Percentiles rank a stretch among this genome's conserved stretches.
Conservation (phyloP, 2,329 filamentous ascomycete genomes). For the Pyricularia grisea region DNA sequence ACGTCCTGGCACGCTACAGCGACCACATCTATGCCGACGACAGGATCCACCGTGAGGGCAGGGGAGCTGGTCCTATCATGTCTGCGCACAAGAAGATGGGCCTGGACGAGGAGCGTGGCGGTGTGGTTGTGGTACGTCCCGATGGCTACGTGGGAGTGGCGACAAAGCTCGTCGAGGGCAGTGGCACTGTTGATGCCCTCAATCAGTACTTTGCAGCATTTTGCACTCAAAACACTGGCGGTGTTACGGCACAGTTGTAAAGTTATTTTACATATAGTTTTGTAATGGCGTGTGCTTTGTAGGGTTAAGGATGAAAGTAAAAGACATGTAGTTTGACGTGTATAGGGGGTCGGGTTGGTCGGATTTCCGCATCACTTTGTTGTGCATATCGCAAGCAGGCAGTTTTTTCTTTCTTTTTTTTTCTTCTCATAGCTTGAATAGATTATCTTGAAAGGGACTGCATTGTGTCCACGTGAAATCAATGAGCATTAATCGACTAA, state of each 20-base stretch:
- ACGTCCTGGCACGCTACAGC: conserved; percentile 62
- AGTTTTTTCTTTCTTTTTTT: neutral
- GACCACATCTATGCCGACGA: conserved; percentile 86
- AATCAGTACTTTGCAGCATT: conserved; percentile 76
- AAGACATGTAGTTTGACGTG: neutral
- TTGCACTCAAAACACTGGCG: conserved; percentile 48
- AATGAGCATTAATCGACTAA: neutral
- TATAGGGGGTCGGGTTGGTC: neutral
- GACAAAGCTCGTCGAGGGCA: conserved; percentile 63
- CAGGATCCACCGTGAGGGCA: conserved; percentile 51
- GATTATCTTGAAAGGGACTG: neutral
- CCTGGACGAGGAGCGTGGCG: conserved; percentile 61
- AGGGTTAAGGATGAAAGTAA: neutral
- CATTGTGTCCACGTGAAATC: neutral
- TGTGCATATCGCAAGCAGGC: neutral
- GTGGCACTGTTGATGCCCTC: conserved; percentile 66
- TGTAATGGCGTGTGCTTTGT: neutral
- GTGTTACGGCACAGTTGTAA: conserved; percentile 27
- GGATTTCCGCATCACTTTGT: neutral
- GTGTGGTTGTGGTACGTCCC: conserved; percentile 74
- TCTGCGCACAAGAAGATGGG: conserved; percentile 85
- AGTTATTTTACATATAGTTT: neutral
- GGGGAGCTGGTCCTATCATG: conserved; percentile 59
- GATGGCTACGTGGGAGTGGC: conserved; percentile 82
- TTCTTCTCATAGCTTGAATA: neutral